Conservation (phyloP, 371 early-diverging fungal genomes). For the Lichtheimia hyalospora region DNA sequence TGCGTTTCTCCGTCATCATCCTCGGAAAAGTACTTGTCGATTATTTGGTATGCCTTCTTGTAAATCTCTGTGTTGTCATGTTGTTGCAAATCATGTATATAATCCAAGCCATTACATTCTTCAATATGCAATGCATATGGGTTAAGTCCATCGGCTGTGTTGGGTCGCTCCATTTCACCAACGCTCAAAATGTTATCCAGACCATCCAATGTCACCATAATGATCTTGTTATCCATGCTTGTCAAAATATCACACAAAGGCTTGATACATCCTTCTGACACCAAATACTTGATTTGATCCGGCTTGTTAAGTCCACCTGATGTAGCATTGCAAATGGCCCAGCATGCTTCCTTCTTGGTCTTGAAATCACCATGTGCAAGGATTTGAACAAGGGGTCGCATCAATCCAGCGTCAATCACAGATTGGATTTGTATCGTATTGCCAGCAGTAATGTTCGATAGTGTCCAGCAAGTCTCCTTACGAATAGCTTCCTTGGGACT, state of each 20-base stretch:
- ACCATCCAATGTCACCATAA: constrained; percentile 96
- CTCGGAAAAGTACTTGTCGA: constrained; percentile 93
- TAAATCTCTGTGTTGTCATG: constrained; percentile 94
- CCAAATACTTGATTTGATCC: constrained; percentile 89
- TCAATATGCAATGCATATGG: constrained; percentile 90
- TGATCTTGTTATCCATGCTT: constrained; percentile 91
- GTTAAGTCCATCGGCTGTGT: constrained; percentile 66
- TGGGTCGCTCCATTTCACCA: constrained; percentile 73
- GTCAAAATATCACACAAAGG: constrained; percentile 93
- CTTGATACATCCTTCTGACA: constrained; percentile 89
- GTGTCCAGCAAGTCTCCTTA: constrained; percentile 99
- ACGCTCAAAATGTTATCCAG: constrained; percentile 97
- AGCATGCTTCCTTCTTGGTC: constrained; percentile 99
- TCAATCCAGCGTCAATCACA: constrained; percentile 93
- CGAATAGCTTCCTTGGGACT: constrained; percentile 93
- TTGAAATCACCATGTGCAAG: constrained; percentile 92
- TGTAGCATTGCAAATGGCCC: constrained; percentile 99
- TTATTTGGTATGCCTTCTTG: constrained; percentile 91
- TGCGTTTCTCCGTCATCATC: constrained; percentile 72
- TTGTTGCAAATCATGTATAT: constrained; percentile 86
- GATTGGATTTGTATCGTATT: constrained; percentile 92
- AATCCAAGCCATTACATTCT: constrained; percentile 93
- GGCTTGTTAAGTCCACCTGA: constrained; percentile 89
- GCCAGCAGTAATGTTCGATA: constrained; percentile 99
- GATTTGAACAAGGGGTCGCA: constrained; percentile 91